Evolutionary conservation across 2,329 filamentous ascomycete genomes (phyloP).

Genomic region (Orbilia oligospora): DNA sequence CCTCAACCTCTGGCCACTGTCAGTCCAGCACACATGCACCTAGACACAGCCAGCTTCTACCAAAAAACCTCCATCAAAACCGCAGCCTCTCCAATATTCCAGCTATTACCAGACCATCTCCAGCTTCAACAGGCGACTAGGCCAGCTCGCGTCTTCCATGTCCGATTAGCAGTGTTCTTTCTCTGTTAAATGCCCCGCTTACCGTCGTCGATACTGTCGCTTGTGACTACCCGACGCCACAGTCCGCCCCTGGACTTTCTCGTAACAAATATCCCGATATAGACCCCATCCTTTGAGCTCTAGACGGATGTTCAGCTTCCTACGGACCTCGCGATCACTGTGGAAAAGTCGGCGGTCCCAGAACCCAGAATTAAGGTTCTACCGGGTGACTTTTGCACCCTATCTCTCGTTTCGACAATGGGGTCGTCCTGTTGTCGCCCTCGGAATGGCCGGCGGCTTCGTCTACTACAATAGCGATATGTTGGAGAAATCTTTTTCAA

Average conservation of each 20-base stretch:
- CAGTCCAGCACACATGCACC: constrained; percentile 14
- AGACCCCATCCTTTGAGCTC: constrained; percentile 17
- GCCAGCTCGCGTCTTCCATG: constrained; percentile 34
- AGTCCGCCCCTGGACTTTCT: constrained; percentile 39
- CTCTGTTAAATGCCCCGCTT: constrained; percentile 44
- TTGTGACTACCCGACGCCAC: constrained; percentile 17
- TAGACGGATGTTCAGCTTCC: constrained; percentile 59
- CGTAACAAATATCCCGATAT: constrained; percentile 20
- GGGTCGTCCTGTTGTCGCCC: constrained; percentile 41
- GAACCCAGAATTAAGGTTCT: constrained; percentile 46
- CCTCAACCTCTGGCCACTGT: constrained; percentile 35
- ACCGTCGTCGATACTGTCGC: constrained; percentile 22
- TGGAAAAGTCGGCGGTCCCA: constrained; percentile 54
- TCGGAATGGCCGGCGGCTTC: constrained; percentile 38
- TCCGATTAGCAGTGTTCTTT: constrained; percentile 3
- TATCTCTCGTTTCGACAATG: constrained; percentile 30
- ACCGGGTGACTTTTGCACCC: constrained; percentile 48
- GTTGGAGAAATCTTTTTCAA: constrained; percentile 42
- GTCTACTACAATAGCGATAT: constrained; percentile 48
- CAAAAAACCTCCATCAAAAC: constrained; percentile 6
- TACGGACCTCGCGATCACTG: constrained; percentile 56
- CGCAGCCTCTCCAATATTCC: not conserved
- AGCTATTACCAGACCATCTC: constrained; percentile 2
- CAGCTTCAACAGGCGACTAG: constrained; percentile 9
- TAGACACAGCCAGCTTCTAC: constrained; percentile 3